Conservation (phyloP, 306 rosid genomes). For the Prinsepia uniflora region DNA sequence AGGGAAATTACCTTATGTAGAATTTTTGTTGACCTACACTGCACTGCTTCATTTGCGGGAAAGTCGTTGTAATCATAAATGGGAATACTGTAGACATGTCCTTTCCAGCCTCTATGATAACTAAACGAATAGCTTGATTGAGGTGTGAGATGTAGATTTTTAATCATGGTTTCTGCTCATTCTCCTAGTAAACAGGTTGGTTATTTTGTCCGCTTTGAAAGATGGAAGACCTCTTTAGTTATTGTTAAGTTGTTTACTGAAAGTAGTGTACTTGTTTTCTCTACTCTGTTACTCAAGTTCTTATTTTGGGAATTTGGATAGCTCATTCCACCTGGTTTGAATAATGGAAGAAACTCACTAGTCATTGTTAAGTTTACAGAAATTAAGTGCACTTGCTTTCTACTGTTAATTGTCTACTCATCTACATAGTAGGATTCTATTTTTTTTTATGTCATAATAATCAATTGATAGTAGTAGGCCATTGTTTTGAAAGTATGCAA, state of each 20-base stretch:
- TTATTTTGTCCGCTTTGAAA: neutral
- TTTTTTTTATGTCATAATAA: neutral
- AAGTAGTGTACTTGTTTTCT: neutral
- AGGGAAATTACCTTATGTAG: no score
- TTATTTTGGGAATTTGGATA: neutral
- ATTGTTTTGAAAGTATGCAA: neutral
- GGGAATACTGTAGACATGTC: neutral
- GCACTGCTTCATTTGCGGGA: no score
- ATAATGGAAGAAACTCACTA: neutral
- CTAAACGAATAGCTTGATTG: neutral
- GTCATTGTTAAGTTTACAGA: neutral
- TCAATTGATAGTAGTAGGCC: neutral
- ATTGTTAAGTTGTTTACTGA: neutral
- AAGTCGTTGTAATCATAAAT: neutral
- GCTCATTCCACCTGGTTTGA: neutral
- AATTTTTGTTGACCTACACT: no score
- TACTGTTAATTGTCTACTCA: neutral
- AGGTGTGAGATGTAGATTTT: neutral
- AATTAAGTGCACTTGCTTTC: neutral
- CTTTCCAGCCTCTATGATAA: neutral
- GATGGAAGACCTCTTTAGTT: neutral
- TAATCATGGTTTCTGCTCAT: neutral
- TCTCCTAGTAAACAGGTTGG: neutral
- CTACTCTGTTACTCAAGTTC: neutral
- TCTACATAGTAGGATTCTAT: neutral